A percentile compares a stretch with the other conserved stretches of the same genome.
Conservation (phyloP, 129 eudicot genomes). For the Dittrichia graveolens region DNA sequence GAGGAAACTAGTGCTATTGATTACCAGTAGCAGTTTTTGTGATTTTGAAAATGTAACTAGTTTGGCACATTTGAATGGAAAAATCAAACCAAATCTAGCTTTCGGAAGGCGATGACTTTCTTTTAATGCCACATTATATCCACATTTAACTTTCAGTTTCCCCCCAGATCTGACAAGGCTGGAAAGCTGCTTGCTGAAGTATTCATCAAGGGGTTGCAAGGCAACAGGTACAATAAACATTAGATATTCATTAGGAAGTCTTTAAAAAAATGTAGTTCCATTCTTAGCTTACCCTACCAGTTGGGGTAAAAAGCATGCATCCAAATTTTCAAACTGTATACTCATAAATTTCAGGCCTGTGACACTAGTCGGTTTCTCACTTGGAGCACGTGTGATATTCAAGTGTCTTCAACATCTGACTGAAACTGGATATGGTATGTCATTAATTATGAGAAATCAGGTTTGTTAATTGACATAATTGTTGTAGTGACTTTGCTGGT, state of each 20-base stretch:
- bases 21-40: background rate
- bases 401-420: conserved; percentile 87
- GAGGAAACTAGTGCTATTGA: background rate
- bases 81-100: conserved; percentile 1
- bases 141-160: conserved; percentile 10
- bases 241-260: background rate
- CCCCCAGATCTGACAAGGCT: conserved; percentile 91
- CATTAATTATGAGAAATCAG: conserved; percentile 11
- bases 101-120: background rate
- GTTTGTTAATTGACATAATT: background rate
- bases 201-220: conserved; percentile 83
- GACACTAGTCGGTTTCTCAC: conserved; percentile 92
- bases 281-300: conserved; percentile 10
- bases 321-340: background rate
- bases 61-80: background rate
- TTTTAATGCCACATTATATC: conserved; percentile 7
- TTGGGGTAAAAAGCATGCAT: conserved; percentile 3
- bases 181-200: conserved; percentile 96
- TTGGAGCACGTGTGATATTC: conserved; percentile 94
- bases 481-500: conserved; percentile 16
- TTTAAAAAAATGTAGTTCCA: background rate
- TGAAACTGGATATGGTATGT: conserved; percentile 68
- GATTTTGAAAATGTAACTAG: conserved; percentile 4
- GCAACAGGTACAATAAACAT: conserved; percentile 60
- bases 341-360: conserved; percentile 76